Conservation (phyloP, 768 basidiomycete species). For the Hydnomerulius pinastri region DNA sequence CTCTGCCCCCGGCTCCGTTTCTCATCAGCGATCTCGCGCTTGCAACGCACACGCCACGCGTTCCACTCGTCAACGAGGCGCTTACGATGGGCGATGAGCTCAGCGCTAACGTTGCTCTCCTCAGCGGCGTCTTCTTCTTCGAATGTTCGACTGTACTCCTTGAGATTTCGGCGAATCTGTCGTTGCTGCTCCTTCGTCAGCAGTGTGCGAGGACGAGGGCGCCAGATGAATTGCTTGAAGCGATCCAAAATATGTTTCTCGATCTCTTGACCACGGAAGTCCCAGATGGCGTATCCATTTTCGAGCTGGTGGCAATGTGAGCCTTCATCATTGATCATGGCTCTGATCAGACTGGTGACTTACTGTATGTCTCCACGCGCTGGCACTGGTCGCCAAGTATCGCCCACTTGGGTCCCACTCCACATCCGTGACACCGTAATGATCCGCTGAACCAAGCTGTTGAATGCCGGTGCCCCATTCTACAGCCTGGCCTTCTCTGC, state of each 20-base stretch:
- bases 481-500: constrained; percentile 45
- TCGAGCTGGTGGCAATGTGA: constrained; percentile 66
- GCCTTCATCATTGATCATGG: constrained; percentile 10
- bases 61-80: constrained; percentile 99
- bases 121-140: constrained; percentile 97
- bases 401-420: constrained; percentile 99
- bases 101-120: constrained; percentile 92
- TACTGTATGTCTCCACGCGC: constrained; percentile 93
- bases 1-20: constrained; percentile 41
- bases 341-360: constrained; percentile 26
- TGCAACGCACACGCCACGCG: constrained; percentile 83
- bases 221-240: constrained; percentile 99
- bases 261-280: constrained; percentile 97
- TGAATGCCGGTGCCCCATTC: constrained; percentile 91
- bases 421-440: constrained; percentile 96
- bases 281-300: constrained; percentile 96
- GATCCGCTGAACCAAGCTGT: constrained; percentile 82
- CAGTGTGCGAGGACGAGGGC: constrained; percentile 89
- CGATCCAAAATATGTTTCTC: constrained; percentile 85
- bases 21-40: constrained; percentile 64
- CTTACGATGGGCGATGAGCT: constrained; percentile 86
- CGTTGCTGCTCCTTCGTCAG: constrained; percentile 87
- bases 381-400: constrained; percentile 90
- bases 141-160: constrained; percentile 88
- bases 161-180: constrained; percentile 82